A percentile compares a stretch with the other conserved stretches of the same genome.
Conservation (phyloP, 2,329 filamentous ascomycete genomes). For the Lasiodiplodia hormozganensis region DNA sequence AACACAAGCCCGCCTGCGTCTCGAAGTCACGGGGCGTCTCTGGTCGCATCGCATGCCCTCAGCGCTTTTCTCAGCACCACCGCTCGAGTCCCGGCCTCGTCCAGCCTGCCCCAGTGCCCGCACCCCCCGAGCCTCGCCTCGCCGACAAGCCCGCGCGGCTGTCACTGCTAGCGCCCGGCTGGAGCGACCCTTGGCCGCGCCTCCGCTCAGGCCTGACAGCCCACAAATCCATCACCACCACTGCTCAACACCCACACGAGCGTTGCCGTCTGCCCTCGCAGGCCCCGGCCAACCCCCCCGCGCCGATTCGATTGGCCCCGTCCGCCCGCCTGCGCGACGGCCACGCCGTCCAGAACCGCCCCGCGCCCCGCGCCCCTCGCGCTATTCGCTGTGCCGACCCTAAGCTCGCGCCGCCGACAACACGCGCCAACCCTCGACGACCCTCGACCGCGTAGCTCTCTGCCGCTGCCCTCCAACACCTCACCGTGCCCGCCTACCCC, state of each 20-base stretch:
- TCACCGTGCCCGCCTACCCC: neutral
- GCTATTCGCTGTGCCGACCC: constrained; percentile 8
- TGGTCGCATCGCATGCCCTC: constrained; percentile 22
- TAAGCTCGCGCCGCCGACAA: constrained; percentile 19
- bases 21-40: constrained; percentile 18
- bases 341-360: constrained; percentile 11
- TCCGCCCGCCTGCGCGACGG: constrained; percentile 9
- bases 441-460: neutral
- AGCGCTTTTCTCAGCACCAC: constrained; percentile 21
- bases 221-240: constrained; percentile 20
- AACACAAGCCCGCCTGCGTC: constrained; percentile 26
- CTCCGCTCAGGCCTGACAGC: constrained; percentile 10
- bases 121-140: constrained; percentile 5
- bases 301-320: constrained; percentile 7
- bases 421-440: constrained; percentile 22
- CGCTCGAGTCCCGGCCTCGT: constrained; percentile 19
- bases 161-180: constrained; percentile 26
- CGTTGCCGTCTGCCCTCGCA: neutral
- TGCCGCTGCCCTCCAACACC: neutral
- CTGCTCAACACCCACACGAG: constrained; percentile 1
- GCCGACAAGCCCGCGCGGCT: constrained; percentile 23
- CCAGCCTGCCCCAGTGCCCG: constrained; percentile 20
- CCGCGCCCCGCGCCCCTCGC: constrained; percentile 20
- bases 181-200: constrained; percentile 21
- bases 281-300: neutral